Base-by-base conservation (phyloP, 441 rosid species). In the Eruca vesicaria region DNA sequence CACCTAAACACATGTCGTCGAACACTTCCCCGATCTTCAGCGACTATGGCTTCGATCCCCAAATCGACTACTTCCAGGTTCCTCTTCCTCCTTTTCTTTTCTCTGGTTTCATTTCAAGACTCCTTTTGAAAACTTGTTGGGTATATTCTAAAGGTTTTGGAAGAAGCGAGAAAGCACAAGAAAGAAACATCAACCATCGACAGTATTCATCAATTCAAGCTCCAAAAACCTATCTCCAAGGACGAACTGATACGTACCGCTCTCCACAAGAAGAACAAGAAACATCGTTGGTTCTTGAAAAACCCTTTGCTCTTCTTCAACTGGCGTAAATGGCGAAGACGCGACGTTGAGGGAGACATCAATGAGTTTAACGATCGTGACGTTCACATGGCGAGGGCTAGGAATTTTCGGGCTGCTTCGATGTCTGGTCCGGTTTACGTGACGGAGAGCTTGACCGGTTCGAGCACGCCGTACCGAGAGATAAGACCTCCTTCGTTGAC, bases 41-140 rank as follows among this genome's bases (percentile, higher is more conserved):
- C 20, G 97, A 94, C 74, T 94, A 94, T 64, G 98, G 98, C 41
- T 94, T 94, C 70, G 97, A 94, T 83, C 91, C 93, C 14, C 97
- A 92, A 71, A 85, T 92, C 79, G 80, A 88, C 72, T 91, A 83
- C 69, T 90, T 87, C 71, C 96, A 90, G 92, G 98, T 90, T 55
- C 20, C 8, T 90, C 41, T 10, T 50, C 19, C 43, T 55, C 48
- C 43, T 64, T 58, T 68, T 65, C 65, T 31, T 14, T 62, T 15
- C 12, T 36, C 7, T 62, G 6, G 11, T 19, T 57, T 12, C 5
- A 12, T 1, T 9, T 6, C 35, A 32, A 32, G 2, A 10, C 12
- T 21, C 23, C 3, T 20, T 26, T 18, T 15, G 2, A 6, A 33
- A 33, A n/a, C 10, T 33, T 35, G 3, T 35, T 35, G 10, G 6